phyloP scores from a whole-genome alignment of 352 stramenopile genomes.

The Albugo laibachii region DNA sequence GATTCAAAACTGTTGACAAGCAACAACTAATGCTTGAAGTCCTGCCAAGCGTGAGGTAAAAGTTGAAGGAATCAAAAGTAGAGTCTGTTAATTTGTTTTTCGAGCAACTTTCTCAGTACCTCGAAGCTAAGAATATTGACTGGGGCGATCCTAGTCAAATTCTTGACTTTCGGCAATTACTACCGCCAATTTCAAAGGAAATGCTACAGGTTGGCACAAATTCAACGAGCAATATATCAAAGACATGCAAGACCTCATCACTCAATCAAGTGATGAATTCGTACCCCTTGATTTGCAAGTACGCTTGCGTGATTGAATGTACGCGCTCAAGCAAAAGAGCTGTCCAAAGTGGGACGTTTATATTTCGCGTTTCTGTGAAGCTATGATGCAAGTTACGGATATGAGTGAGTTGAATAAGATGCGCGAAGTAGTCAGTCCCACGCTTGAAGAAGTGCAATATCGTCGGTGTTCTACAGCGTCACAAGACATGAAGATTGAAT shows the following conservation, averaged over 20 bases:
- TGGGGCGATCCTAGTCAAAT: neutral
- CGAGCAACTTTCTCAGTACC: slow-evolving; percentile 9
- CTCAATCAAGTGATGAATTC: slow-evolving; percentile 3
- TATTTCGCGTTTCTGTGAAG: slow-evolving; percentile 5
- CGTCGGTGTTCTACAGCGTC: slow-evolving; percentile 7
- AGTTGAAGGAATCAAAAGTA: neutral
- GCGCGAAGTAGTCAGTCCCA: slow-evolving; percentile 4
- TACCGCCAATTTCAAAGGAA: neutral
- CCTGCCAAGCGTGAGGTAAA: no score
- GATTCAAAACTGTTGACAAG: no score
- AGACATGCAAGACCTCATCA: slow-evolving; percentile 4
- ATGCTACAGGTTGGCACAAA: neutral
- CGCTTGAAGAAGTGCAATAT: slow-evolving; percentile 12
- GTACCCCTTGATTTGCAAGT: slow-evolving; percentile 9
- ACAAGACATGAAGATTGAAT: slow-evolving; percentile 5
- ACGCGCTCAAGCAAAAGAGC: slow-evolving; percentile 6
- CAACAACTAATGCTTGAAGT: no score
- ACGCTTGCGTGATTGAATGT: slow-evolving; percentile 7
- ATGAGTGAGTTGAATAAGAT: no score
- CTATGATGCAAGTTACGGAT: slow-evolving; percentile 8
- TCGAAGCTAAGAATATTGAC: slow-evolving; percentile 4
- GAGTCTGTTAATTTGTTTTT: slow-evolving; percentile 8
- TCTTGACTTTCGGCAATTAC: neutral
- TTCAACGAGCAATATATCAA: no score
- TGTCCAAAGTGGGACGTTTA: slow-evolving; percentile 8